Evolutionary conservation across 176 grass and related monocot genomes (phyloP), one percentile per base, ranked within the genome.

Genomic region (Secale cereale): DNA sequence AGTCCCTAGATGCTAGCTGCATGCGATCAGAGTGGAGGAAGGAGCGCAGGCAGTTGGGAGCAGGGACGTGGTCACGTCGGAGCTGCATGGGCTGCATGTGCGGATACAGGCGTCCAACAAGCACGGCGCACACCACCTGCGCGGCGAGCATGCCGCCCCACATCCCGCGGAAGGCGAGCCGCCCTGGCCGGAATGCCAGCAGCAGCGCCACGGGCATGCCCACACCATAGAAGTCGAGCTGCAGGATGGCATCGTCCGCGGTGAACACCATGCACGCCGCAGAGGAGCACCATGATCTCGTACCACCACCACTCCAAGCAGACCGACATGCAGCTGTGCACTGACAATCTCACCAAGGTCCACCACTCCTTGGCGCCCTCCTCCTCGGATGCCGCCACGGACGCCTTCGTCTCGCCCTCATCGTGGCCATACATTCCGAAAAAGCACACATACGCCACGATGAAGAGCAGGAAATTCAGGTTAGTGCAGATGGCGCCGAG

Each of bases 281-380:
- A 97, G 78, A 97, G 91, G 8, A 97, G 83, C 81, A 97, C 90
- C 89, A 93, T 97, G 82, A 97, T 97, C 89, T 97, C 94, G 66
- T 97, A 97, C 94, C 94, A 97, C 94, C 94, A 97, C 94, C 94
- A 97, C 46, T 97, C 94, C 23, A 97, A 20, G 87, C 94, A 97
- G 13, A 97, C 94, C 5, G 91, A 91, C 78, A 92, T 90, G 87
- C 94, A 97, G 84, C 94, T 97, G 23, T 93, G 91, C 70, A 97
- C 89, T 45, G 87, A 93, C 28, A 97, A 80, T 19, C 84, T 78
- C 16, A 97, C 75, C 52, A 97, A 83, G 23, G 85, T 60, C 83
- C 88, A 78, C 91, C 91, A 97, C 40, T 90, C 85, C 60, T 31
- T 39, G 15, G 73, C 70, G 28, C 17, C 36, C 36, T 80, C 88